Base-by-base conservation (phyloP, 352 stramenopile species). In the Aphanomyces euteiches region DNA sequence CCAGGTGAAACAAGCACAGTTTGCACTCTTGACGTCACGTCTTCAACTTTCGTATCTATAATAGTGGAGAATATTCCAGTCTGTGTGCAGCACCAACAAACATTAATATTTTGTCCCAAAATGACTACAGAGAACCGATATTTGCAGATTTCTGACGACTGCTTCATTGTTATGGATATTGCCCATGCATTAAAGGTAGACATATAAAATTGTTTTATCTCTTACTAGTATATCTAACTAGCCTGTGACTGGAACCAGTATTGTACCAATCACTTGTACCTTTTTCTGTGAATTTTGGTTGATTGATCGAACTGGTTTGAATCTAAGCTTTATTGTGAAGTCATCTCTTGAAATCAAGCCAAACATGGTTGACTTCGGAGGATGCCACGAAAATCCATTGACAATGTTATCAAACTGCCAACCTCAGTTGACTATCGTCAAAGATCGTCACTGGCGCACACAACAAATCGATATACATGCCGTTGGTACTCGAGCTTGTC, bases 231-330 rank as follows among this genome's bases (percentile, higher is more conserved):
- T 28, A 28, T 28, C 28, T 28, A 28, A 28, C 28, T 28, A 28
- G 28, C 28, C 28, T 28, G 28, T 28, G 28, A 28, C 28, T 28
- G 36, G 13, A 13, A 19, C 36, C 2, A 56, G 57, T 19, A 53
- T 91, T 5, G 80, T 79, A 5, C 85, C 87, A 0, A 77, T 88
- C 7, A 74, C 88, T 7, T 92, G 84, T 17, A 77, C 83, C 41
- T 79, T 95, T 13, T 95, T 87, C 64, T 87, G 77, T 5, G 85
- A 95, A 60, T 95, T 93, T 71, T 95, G 87, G 87, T 66, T 95
- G 48, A 89, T 95, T 57, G 85, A 95, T 64, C 83, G 87, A 36
- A 91, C 87, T 15, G 85, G 78, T 36, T 72, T 95, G 3, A 87
- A 77, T 6, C 80, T 95, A 7, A 75, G 79, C 12, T 90, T 90